Conservation (phyloP, 345 rosid species). For the Melaleuca alternifolia region DNA sequence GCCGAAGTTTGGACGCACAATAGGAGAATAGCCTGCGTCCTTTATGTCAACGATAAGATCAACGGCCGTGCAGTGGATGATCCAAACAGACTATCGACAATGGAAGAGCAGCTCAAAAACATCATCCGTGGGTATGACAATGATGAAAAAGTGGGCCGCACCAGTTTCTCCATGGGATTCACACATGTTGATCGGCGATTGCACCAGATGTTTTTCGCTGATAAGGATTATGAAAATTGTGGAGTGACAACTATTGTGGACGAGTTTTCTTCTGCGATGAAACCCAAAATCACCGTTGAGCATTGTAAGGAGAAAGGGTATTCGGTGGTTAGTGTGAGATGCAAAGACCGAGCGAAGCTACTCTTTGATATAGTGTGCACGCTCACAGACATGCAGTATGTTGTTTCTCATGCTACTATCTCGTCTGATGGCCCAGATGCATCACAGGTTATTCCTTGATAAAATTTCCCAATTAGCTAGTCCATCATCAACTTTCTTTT, state of each 20-base stretch:
- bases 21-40: conserved; percentile 65
- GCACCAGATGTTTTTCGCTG: conserved; percentile 94
- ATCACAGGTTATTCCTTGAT: conserved; percentile 29
- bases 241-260: conserved; percentile 29
- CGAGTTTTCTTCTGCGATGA: conserved; percentile 18
- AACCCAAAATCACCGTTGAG: conserved; percentile 53
- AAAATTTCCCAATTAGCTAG: not conserved
- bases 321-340: conserved; percentile 58
- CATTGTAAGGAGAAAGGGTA: conserved; percentile 73
- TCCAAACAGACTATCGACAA: conserved; percentile 37
- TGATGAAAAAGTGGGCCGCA: conserved; percentile 47
- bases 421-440: conserved; percentile 74
- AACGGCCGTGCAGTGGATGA: conserved; percentile 52
- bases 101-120: conserved; percentile 80
- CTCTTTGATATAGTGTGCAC: conserved; percentile 94
- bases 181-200: conserved; percentile 81
- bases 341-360: conserved; percentile 85
- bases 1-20: conserved; percentile 98
- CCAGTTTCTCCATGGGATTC: conserved; percentile 78
- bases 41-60: conserved; percentile 62
- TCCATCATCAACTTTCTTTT: not conserved
- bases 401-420: conserved; percentile 81
- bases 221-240: conserved; percentile 72
- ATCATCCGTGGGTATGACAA: conserved; percentile 65
- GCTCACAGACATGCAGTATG: conserved; percentile 93